phyloP scores from a whole-genome alignment of 139 green algal genomes.

The Tetradesmus lagerheimii region DNA sequence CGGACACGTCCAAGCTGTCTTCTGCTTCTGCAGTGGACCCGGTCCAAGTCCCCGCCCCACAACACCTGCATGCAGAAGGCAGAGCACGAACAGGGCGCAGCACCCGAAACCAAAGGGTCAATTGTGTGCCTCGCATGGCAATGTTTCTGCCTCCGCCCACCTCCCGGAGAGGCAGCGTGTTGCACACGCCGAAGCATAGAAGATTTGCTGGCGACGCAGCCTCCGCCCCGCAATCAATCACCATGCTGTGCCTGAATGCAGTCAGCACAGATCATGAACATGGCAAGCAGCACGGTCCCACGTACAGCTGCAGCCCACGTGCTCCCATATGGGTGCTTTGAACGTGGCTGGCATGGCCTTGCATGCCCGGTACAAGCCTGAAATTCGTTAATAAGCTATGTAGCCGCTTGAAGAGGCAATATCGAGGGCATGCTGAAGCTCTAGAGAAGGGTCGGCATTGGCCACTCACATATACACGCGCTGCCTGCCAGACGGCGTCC shows the following conservation, averaged over 20 bases:
- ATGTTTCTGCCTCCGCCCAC: neutral
- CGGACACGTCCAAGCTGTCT: neutral
- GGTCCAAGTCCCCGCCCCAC: neutral
- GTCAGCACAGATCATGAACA: neutral
- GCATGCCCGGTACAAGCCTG: too few species aligned
- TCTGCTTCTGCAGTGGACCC: neutral
- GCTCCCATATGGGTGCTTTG: neutral
- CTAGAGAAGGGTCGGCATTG: neutral
- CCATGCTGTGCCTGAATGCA: neutral
- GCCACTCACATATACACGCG: neutral
- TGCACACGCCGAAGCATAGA: neutral
- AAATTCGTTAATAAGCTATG: too few species aligned
- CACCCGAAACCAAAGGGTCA: neutral
- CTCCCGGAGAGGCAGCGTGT: neutral
- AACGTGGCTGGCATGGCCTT: neutral
- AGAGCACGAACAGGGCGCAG: too few species aligned
- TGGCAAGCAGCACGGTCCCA: neutral
- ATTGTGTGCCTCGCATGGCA: neutral
- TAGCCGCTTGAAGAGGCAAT: too few species aligned
- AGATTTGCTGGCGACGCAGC: neutral
- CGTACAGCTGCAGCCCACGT: neutral
- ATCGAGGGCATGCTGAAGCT: neutral
- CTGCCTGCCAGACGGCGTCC: neutral
- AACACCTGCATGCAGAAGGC: neutral
- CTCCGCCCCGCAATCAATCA: neutral